Base-by-base conservation (phyloP, 176 grass and related monocot genomes). In the Dactylis glomerata region DNA sequence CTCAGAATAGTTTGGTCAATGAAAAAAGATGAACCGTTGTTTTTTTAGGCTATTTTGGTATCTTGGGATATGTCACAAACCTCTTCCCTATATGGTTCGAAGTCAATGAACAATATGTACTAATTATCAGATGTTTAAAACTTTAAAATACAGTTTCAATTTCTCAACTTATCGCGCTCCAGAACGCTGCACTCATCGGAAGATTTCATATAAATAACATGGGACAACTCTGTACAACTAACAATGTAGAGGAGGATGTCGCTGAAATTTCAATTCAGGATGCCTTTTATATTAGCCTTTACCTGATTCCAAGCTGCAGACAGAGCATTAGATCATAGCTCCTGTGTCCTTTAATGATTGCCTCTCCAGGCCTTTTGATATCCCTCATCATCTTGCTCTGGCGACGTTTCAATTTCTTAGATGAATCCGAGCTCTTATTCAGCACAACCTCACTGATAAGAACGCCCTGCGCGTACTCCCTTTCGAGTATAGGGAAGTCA, bases 261-360 rank as follows among this genome's bases (percentile, higher is more conserved):
- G 1, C 2, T 46, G 3, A 14, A 46, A 46, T 46, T 46, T 46
- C 44, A 46, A 40, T 14, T 46, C 44, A 46, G 44, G 44, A 46
- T 2, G 44, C 44, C 44, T 46, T 46, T 13, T 14, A 46, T 14
- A 46, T 46, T 46, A 46, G 10, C 10, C 12, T 14, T 46, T 46
- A 92, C 96, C 96, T 98, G 87, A 98, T 98, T 66, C 96, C 96
- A 84, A 98, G 93, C 78, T 98, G 96, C 8, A 98, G 70, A 75
- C 93, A 92, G 33, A 98, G 96, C 96, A 98, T 93, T 27, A 99
- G 76, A 81, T 98, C 96, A 64, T 98, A 98, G 62, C 91, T 99
- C 72, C 88, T 90, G 78, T 99, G 96, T 12, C 96, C 96, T 75
- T 99, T 99, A 54, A 96, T 94, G 72, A 99, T 99, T 28, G 82